Evolutionary conservation across 2,329 filamentous ascomycete species (phyloP).

Genomic region (Cordyceps fumosorosea): DNA sequence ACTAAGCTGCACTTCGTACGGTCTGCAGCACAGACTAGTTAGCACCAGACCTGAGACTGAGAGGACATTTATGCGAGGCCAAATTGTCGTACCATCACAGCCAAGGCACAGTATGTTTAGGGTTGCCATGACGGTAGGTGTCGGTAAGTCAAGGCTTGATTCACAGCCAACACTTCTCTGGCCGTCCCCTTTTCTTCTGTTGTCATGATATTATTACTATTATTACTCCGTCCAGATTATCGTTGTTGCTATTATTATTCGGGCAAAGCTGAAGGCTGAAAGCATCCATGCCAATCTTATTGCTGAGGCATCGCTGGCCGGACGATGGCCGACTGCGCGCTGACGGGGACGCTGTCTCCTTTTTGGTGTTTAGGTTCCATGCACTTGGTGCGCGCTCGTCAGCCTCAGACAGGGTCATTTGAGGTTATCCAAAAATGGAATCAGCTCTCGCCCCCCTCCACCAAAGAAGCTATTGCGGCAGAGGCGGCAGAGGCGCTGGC

Average conservation of each 20-base stretch:
- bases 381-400: background rate
- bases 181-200: background rate
- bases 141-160: too few species aligned
- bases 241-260: background rate
- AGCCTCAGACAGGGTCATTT: slow-evolving; percentile 4
- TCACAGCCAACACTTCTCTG: background rate
- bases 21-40: background rate
- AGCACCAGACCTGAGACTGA: background rate
- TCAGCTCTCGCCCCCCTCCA: background rate
- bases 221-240: background rate
- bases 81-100: background rate
- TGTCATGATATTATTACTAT: background rate
- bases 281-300: background rate
- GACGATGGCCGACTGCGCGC: slow-evolving; percentile 9
- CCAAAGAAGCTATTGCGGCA: slow-evolving; percentile 5
- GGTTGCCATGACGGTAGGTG: too few species aligned
- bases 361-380: background rate
- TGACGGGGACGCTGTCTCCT: background rate
- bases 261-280: background rate
- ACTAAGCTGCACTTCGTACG: too few species aligned
- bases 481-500: slow-evolving; percentile 8
- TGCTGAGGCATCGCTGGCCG: background rate
- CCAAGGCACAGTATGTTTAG: background rate
- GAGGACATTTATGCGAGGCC: background rate
- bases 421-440: background rate